Conservation (phyloP, 2,329 filamentous ascomycete genomes). For the Knoxdaviesia proteae region DNA sequence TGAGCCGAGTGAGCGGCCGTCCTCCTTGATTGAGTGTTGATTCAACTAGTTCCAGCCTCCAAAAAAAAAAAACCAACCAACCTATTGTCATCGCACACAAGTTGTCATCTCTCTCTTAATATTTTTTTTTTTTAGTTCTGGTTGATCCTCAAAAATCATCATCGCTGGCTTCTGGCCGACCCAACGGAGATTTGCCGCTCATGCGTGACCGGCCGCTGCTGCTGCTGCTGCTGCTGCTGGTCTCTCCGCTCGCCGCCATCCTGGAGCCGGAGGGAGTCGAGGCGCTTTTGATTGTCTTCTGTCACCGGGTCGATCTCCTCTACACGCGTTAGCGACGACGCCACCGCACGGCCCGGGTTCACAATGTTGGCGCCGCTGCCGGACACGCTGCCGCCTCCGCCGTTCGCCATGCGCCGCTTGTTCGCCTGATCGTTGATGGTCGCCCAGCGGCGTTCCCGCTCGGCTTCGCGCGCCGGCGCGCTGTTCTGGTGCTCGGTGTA, state of each 20-base stretch:
- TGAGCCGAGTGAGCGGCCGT: no score
- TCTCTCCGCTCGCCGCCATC: constrained; percentile 45
- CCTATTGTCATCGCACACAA: neutral
- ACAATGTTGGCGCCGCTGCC: constrained; percentile 13
- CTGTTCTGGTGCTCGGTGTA: constrained; percentile 94
- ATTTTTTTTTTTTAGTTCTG: neutral
- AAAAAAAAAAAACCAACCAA: constrained; percentile 4
- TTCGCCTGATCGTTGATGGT: constrained; percentile 63
- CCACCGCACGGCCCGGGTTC: constrained; percentile 16
- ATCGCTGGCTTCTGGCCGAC: constrained; percentile 29
- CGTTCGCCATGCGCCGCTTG: constrained; percentile 32
- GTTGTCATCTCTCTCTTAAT: no score
- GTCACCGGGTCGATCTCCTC: constrained; percentile 64
- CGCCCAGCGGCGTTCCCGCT: constrained; percentile 77
- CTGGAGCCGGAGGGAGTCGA: constrained; percentile 79
- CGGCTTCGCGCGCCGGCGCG: constrained; percentile 62
- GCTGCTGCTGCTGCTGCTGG: constrained; percentile 8
- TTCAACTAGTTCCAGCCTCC: constrained; percentile 1
- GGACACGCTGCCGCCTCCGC: constrained; percentile 8
- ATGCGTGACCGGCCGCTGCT: constrained; percentile 23
- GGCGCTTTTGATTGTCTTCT: constrained; percentile 66
- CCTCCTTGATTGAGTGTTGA: no score
- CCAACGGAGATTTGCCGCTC: constrained; percentile 40
- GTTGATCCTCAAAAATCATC: constrained; percentile 9
- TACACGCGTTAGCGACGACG: constrained; percentile 24